Percentiles rank a stretch among this genome's conserved stretches.
phyloP scores from a whole-genome alignment of 345 rosid genomes.

The Streptanthus diversifolius region DNA sequence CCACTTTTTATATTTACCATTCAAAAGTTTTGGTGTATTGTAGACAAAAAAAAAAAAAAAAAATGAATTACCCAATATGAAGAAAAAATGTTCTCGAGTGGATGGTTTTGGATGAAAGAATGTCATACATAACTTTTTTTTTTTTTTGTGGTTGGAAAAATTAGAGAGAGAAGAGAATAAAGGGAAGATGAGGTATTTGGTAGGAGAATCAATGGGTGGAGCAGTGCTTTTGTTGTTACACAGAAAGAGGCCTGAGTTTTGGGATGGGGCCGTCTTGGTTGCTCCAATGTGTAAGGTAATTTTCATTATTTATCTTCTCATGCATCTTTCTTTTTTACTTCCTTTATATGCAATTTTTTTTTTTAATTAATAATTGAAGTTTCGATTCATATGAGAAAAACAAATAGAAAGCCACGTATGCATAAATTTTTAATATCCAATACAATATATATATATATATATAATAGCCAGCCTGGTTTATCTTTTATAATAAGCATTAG shows the following conservation, averaged over 20 bases:
- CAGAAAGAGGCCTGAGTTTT: conserved; percentile 58
- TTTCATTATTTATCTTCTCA: neutral
- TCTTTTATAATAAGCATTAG: no score
- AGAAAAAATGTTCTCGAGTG: neutral
- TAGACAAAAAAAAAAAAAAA: neutral
- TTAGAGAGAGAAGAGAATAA: conserved; percentile 58
- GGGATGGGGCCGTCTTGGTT: conserved; percentile 80
- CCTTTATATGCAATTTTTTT: no score
- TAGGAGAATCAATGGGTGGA: conserved; percentile 97
- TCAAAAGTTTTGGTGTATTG: no score
- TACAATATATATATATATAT: no score
- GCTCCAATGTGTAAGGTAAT: conserved; percentile 95
- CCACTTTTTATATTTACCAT: neutral
- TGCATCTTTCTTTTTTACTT: neutral
- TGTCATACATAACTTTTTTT: neutral
- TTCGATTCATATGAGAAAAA: no score
- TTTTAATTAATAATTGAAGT: no score
- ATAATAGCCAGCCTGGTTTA: no score
- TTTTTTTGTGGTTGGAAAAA: conserved; percentile 6
- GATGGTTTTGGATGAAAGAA: neutral
- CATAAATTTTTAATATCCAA: no score
- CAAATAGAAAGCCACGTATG: no score
- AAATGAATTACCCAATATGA: neutral
- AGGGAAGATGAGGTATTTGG: conserved; percentile 59
- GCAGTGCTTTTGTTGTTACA: conserved; percentile 63